A percentile compares a stretch with the other conserved stretches of the same genome.
Evolutionary conservation across 2,329 filamentous ascomycete species (phyloP).

Genomic region (Fusarium sp.): DNA sequence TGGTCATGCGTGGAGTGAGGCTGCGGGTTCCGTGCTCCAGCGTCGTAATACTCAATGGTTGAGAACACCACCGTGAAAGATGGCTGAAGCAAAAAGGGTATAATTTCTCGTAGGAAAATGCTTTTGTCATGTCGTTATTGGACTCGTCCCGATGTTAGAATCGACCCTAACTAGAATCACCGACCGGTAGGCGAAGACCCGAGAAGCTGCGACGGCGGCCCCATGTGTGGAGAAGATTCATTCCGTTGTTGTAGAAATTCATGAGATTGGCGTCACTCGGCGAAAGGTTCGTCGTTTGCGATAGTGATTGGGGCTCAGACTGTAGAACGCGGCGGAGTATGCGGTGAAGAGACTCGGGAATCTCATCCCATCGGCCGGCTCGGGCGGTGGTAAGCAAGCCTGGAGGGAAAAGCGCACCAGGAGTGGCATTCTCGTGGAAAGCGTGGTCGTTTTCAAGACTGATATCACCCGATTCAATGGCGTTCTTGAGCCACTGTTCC

Average conservation of each 20-base stretch:
- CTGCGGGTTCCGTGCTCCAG: conserved; percentile 31
- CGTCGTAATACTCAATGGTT: conserved; percentile 15
- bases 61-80: conserved; percentile 14
- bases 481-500: conserved; percentile 80
- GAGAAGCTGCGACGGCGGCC: conserved; percentile 43
- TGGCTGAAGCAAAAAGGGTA: conserved; percentile 34
- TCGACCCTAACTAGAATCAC: conserved; percentile 45
- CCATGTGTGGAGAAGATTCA: neutral
- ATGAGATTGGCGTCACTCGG: neutral
- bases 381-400: conserved; percentile 66
- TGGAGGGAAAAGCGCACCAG: conserved; percentile 59
- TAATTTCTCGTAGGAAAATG: conserved; percentile 33
- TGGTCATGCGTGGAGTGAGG: conserved; percentile 34
- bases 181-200: conserved; percentile 55
- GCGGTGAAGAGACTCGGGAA: conserved; percentile 66
- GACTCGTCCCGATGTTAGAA: conserved; percentile 4
- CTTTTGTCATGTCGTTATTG: conserved; percentile 13
- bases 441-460: conserved; percentile 58
- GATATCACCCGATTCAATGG: conserved; percentile 70
- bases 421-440: conserved; percentile 47
- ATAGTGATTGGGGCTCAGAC: conserved; percentile 47
- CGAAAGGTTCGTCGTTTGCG: conserved; percentile 22
- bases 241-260: neutral
- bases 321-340: conserved; percentile 62
- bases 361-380: conserved; percentile 66